Percentiles rank a stretch among this genome's conserved stretches.
These are phyloP conservation scores for Elsinoe fawcettii DNA, from an alignment of 2,329 filamentous ascomycete genomes.

Conservation along the genomic window DNA sequence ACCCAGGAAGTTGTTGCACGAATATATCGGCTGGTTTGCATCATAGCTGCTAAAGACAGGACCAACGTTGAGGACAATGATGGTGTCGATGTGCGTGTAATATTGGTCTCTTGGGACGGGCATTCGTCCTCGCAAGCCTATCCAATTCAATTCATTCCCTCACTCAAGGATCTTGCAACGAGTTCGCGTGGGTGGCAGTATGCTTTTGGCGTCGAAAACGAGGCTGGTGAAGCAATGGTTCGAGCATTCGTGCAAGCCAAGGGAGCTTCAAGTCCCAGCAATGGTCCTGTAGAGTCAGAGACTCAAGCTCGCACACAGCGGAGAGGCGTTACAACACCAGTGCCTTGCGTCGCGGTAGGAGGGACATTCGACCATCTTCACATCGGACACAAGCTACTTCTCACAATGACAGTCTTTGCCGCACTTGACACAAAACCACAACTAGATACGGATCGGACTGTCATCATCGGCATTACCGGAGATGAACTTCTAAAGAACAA, in stretches of 20 bases:
- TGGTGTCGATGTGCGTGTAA: constrained; percentile 66
- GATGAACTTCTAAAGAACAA: constrained; percentile 83
- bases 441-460: constrained; percentile 25
- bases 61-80: constrained; percentile 58
- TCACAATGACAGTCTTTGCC: constrained; percentile 76
- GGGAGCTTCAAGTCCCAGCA: constrained; percentile 1
- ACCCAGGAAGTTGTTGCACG: constrained; percentile 67
- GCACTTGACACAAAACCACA: constrained; percentile 43
- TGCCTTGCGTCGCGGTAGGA: constrained; percentile 64
- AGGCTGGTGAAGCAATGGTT: constrained; percentile 55
- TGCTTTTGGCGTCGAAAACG: constrained; percentile 59
- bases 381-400: constrained; percentile 87
- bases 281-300: background rate
- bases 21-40: constrained; percentile 69
- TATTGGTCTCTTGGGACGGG: constrained; percentile 59
- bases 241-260: constrained; percentile 34
- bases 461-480: constrained; percentile 82
- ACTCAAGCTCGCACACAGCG: too few relatives aligned
- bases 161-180: constrained; percentile 41
- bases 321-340: constrained; percentile 36
- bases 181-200: constrained; percentile 52
- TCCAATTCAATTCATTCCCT: constrained; percentile 42
- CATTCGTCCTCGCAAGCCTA: constrained; percentile 26
- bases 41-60: constrained; percentile 58
- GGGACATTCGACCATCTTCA: constrained; percentile 97